Evolutionary conservation across 1,284 basidiomycete species (phyloP), one percentile per base, ranked within the genome.

Genomic region (Apiotrichum domesticum): DNA sequence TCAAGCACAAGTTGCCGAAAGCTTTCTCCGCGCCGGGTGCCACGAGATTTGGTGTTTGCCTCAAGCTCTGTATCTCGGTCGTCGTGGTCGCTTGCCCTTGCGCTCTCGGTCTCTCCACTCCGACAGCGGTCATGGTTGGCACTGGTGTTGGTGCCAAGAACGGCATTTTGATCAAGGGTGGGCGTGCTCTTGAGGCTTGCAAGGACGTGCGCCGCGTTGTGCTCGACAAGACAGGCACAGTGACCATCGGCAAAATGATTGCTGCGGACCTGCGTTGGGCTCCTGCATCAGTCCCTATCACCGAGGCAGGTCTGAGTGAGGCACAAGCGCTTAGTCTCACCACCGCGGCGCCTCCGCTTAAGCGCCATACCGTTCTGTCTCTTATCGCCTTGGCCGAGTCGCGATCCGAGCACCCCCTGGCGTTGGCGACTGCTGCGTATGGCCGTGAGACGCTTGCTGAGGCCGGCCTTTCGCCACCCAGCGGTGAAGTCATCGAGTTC

Each of bases 81-180:
- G 85, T 99, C 56, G 96, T 99, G 46, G 94, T 99, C 55, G 96
- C 96, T 4, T 99, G 96, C 73, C 96, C 96, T 0, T 99, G 96
- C 71, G 96, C 96, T 0, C 82, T 99, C 34, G 96, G 96, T 3
- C 82, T 98, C 54, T 90, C 89, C 57, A 98, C 96, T 0, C 96
- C 96, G 0, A 98, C 96, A 0, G 96, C 96, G 1, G 94, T 98
- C 76, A 98, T 98, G 96, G 96, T 98, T 42, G 96, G 96, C 35
- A 98, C 96, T 0, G 96, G 96, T 0, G 87, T 98, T 54, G 96
- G 96, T 1, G 96, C 96, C 10, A 83, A 89, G 79, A 93, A 98
- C 69, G 96, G 96, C 0, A 98, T 99, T 62, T 79, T 99, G 49
- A 98, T 98, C 84, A 98, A 98, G 73, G 94, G 96, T 46, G 96